Evolutionary conservation across 2,329 filamentous ascomycete species (phyloP).

Genomic region (Thelonectria olida): DNA sequence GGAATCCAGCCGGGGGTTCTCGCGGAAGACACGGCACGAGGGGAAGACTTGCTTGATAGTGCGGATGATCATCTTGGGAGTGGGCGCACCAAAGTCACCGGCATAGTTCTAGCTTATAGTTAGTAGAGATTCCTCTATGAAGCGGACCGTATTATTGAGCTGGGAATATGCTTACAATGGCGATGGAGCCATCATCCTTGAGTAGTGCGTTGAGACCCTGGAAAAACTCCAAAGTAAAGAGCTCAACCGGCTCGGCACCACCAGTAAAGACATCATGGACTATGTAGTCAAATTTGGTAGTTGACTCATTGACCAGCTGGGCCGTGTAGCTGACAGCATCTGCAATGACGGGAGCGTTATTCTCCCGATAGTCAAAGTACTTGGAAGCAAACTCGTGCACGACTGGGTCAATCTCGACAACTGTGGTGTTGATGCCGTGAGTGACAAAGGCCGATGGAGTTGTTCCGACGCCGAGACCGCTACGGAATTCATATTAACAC

Average conservation of each 20-base stretch:
- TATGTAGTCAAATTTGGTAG: constrained; percentile 83
- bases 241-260: constrained; percentile 85
- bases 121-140: constrained; percentile 16
- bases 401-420: constrained; percentile 92
- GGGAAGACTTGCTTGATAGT: constrained; percentile 87
- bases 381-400: constrained; percentile 84
- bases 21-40: constrained; percentile 91
- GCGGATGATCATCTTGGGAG: constrained; percentile 80
- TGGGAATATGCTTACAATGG: constrained; percentile 79
- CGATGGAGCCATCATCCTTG: constrained; percentile 81
- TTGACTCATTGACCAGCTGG: constrained; percentile 51
- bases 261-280: constrained; percentile 98
- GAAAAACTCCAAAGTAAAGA: constrained; percentile 91
- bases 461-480: constrained; percentile 91
- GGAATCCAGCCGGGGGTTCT: constrained; percentile 65
- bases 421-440: constrained; percentile 91
- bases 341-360: constrained; percentile 81
- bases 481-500: constrained; percentile 44
- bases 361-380: constrained; percentile 82
- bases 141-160: neutral
- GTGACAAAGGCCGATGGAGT: constrained; percentile 86
- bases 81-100: constrained; percentile 81
- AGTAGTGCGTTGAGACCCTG: constrained; percentile 75
- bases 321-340: constrained; percentile 81
- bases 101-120: constrained; percentile 80